Percentiles rank a stretch among this genome's conserved stretches.
Conservation (phyloP, 441 rosid genomes). For the Gossypium trilobum region DNA sequence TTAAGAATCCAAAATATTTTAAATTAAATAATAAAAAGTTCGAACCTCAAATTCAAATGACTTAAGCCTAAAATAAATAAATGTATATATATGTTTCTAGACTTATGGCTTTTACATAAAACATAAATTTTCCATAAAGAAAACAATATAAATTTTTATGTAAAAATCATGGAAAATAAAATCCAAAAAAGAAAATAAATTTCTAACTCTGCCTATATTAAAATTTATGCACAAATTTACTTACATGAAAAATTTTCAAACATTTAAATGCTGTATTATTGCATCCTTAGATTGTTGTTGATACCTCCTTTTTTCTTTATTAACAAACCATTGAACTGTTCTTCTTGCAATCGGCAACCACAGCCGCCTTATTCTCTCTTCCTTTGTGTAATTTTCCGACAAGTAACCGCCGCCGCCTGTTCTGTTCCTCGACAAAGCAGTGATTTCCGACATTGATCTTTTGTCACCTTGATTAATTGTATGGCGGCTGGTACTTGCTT, state of each 20-base stretch:
- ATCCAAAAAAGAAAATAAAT: background rate
- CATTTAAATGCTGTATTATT: constrained; percentile 24
- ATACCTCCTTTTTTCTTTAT: constrained; percentile 50
- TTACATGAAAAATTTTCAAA: constrained; percentile 9
- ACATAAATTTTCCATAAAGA: background rate
- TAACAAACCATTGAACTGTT: constrained; percentile 76
- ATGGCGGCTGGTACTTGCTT: background rate
- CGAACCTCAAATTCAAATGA: too few species aligned
- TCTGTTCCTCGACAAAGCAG: constrained; percentile 34
- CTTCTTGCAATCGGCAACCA: constrained; percentile 84
- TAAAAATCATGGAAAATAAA: background rate
- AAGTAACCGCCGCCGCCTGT: constrained; percentile 21
- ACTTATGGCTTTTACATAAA: too few species aligned
- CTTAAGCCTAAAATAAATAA: too few species aligned
- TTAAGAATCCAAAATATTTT: too few species aligned
- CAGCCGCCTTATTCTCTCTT: constrained; percentile 50
- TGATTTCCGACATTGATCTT: constrained; percentile 81
- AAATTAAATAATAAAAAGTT: too few species aligned
- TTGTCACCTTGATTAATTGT: constrained; percentile 25
- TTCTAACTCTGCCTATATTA: background rate
- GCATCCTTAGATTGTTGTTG: constrained; percentile 26
- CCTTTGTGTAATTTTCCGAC: constrained; percentile 24
- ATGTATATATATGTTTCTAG: too few species aligned
- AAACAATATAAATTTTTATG: background rate
- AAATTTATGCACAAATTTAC: background rate